phyloP scores from a whole-genome alignment of 2,329 filamentous ascomycete genomes.

The Fusarium pseudonygamai region DNA sequence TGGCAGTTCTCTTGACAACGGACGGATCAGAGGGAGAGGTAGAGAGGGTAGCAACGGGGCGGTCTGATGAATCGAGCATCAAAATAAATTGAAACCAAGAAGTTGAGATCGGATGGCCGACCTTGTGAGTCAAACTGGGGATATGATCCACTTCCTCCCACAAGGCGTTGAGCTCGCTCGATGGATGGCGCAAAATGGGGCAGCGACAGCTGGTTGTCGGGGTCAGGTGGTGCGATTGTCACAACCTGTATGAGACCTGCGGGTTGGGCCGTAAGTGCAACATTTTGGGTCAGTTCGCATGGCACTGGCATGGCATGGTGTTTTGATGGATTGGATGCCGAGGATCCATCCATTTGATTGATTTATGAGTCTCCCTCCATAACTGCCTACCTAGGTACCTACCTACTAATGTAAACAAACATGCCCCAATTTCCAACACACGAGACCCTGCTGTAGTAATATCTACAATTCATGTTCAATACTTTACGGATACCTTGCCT shows the following conservation, averaged over 20 bases:
- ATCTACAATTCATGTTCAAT: constrained; percentile 17
- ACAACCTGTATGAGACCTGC: constrained; percentile 28
- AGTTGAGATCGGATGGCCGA: neutral
- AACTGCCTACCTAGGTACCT: constrained; percentile 19
- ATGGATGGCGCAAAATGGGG: constrained; percentile 30
- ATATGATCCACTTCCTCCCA: constrained; percentile 28
- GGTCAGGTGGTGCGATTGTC: constrained; percentile 39
- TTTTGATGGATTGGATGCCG: constrained; percentile 31
- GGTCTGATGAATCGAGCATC: constrained; percentile 6
- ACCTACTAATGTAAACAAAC: constrained; percentile 35
- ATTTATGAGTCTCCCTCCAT: constrained; percentile 18
- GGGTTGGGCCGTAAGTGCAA: constrained; percentile 29
- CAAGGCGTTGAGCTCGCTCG: constrained; percentile 24
- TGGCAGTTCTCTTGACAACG: constrained; percentile 9
- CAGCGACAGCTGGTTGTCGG: constrained; percentile 38
- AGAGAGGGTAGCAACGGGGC: constrained; percentile 5
- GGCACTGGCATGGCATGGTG: constrained; percentile 25
- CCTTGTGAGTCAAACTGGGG: constrained; percentile 6
- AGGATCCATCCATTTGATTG: constrained; percentile 21
- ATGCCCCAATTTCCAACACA: constrained; percentile 15
- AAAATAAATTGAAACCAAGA: neutral
- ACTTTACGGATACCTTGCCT: neutral
- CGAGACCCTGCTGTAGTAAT: constrained; percentile 15
- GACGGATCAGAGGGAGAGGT: constrained; percentile 12
- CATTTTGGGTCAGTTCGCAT: constrained; percentile 31